Percentiles rank a stretch among this genome's conserved stretches.
Conservation (phyloP, 768 basidiomycete genomes). For the Pulveroboletus sp. region DNA sequence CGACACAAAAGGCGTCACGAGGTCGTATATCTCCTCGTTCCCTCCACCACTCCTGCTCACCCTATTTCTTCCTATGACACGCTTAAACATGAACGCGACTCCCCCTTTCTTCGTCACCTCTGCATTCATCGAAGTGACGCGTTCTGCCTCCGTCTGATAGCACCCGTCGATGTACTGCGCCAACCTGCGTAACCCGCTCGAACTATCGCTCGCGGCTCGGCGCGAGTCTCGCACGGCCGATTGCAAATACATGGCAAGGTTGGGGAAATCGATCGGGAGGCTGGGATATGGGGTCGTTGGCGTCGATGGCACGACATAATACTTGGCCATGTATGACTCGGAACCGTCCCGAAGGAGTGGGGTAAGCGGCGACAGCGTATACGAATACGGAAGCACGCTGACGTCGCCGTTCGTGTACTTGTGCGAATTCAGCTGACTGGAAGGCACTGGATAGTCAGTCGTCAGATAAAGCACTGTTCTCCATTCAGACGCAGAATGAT, state of each 20-base stretch:
- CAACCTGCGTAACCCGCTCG: constrained; percentile 59
- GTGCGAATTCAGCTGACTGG: constrained; percentile 38
- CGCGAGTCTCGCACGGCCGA: constrained; percentile 68
- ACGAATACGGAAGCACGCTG: constrained; percentile 68
- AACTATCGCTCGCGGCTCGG: constrained; percentile 52
- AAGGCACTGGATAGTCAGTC: constrained; percentile 62
- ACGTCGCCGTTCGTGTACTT: constrained; percentile 58
- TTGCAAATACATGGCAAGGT: constrained; percentile 71
- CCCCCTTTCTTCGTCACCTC: constrained; percentile 40
- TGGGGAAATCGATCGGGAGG: constrained; percentile 72
- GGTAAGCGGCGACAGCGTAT: constrained; percentile 55
- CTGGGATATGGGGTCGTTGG: constrained; percentile 58
- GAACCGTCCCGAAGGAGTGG: constrained; percentile 59
- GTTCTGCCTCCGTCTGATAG: constrained; percentile 48
- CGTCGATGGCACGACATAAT: constrained; percentile 66
- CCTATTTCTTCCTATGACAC: constrained; percentile 52
- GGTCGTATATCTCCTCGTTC: constrained; percentile 77
- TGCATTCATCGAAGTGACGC: constrained; percentile 24
- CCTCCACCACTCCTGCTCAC: constrained; percentile 46
- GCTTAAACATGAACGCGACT: constrained; percentile 54
- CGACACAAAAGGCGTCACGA: constrained; percentile 78
- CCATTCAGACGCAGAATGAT: constrained; percentile 60
- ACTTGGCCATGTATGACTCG: constrained; percentile 62
- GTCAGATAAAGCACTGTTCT: constrained; percentile 74
- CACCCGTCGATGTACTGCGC: constrained; percentile 66